phyloP scores from a whole-genome alignment of 306 rosid species.

The Luffa acutangula region DNA sequence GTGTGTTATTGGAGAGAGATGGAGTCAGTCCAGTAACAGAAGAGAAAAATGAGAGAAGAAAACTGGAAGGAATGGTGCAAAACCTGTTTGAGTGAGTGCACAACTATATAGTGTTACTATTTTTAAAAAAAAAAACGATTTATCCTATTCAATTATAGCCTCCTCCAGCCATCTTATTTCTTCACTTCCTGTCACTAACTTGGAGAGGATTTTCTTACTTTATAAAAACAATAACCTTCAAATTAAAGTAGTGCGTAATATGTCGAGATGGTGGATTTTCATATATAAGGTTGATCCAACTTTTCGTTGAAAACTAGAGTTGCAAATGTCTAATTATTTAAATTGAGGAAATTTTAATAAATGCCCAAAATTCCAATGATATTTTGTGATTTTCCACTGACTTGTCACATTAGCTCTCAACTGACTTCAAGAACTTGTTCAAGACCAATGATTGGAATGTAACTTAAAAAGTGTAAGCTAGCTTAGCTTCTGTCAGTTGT shows the following conservation, averaged over 20 bases:
- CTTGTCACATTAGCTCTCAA: neutral
- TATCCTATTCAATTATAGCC: neutral
- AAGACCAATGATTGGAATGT: constrained; percentile 1
- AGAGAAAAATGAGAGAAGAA: neutral
- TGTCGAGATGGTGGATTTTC: neutral
- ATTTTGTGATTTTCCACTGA: neutral
- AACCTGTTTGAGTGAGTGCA: neutral
- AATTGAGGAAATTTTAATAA: neutral
- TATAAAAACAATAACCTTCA: neutral
- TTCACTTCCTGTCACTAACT: neutral
- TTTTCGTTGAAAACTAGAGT: neutral
- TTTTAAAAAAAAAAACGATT: neutral
- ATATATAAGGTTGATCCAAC: neutral
- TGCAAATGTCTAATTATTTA: neutral
- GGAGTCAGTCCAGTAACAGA: neutral
- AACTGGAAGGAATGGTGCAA: neutral
- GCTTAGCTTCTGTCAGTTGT: constrained; percentile 4
- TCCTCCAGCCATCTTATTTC: neutral
- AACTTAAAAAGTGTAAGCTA: constrained; percentile 3
- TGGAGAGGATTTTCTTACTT: neutral
- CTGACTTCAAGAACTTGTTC: neutral
- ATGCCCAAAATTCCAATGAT: neutral
- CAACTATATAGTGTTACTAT: neutral
- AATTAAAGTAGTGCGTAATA: neutral
- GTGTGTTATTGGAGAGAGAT: neutral